These are phyloP conservation scores for Coemansia guatemalensis DNA, from an alignment of 192 early-diverging fungal species.

Conservation along the genomic window DNA sequence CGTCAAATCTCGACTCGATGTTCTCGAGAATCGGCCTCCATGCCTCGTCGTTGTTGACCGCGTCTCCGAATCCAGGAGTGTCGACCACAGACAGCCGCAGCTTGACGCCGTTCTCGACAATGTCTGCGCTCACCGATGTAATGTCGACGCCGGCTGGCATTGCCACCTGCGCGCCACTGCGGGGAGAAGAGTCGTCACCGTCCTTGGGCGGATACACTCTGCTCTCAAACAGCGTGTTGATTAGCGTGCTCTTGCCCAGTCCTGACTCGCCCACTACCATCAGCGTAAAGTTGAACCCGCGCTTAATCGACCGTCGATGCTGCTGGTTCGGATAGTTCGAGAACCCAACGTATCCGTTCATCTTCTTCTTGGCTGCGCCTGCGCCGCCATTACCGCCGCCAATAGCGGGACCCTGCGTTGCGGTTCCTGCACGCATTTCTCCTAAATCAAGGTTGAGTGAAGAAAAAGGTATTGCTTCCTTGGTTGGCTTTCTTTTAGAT, in stretches of 20 bases:
- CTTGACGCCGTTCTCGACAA: conserved; percentile 92
- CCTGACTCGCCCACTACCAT: conserved; percentile 97
- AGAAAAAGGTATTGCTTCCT: neutral
- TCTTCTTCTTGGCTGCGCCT: conserved; percentile 54
- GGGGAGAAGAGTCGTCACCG: conserved; percentile 28
- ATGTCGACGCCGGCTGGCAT: conserved; percentile 69
- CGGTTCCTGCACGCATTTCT: conserved; percentile 21
- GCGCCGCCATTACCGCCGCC: conserved; percentile 8
- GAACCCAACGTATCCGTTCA: conserved; percentile 90
- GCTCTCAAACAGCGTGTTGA: conserved; percentile 96
- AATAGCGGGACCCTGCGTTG: neutral
- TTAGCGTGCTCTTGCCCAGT: conserved; percentile 93
- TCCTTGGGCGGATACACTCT: conserved; percentile 82
- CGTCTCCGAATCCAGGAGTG: conserved; percentile 97
- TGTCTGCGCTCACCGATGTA: conserved; percentile 77
- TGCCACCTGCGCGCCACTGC: conserved; percentile 5
- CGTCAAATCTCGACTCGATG: conserved; percentile 93
- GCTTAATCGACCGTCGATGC: conserved; percentile 89
- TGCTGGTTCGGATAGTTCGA: conserved; percentile 91
- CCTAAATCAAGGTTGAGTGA: neutral
- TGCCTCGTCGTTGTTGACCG: conserved; percentile 95
- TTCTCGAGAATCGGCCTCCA: conserved; percentile 95
- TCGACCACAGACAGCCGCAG: conserved; percentile 93
- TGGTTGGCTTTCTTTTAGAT: too few relatives aligned
- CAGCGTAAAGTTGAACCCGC: conserved; percentile 91